Evolutionary conservation across 345 rosid genomes (phyloP).

Genomic region (Psidium guajava): DNA sequence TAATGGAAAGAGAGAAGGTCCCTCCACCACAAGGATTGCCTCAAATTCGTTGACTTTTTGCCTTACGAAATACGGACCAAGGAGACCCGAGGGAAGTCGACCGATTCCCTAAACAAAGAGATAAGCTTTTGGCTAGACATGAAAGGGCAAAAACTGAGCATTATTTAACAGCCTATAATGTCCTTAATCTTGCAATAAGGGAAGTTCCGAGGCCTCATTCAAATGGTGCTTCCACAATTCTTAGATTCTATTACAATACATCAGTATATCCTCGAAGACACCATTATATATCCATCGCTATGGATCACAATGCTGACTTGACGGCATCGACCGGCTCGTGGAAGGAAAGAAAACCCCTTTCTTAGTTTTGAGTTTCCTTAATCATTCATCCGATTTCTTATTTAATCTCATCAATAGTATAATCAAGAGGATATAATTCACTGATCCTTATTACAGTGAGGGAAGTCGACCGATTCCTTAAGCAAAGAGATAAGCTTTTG

Average conservation of each 20-base stretch:
- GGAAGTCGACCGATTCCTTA: not conserved
- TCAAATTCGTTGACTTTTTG: not conserved
- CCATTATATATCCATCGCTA: not conserved
- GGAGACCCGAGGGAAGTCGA: not conserved
- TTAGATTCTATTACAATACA: not conserved
- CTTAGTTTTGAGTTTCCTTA: no score
- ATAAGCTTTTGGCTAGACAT: not conserved
- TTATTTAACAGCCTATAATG: not conserved
- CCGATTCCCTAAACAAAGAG: not conserved
- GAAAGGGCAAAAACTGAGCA: not conserved
- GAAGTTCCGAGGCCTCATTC: not conserved
- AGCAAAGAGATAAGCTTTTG: not conserved
- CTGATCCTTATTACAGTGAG: not conserved
- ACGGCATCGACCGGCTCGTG: not conserved
- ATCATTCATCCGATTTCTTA: no score
- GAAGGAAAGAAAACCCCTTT: not conserved
- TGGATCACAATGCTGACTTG: not conserved
- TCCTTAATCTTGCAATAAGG: not conserved
- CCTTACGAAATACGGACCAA: not conserved
- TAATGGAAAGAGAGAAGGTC: not conserved
- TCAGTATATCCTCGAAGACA: not conserved
- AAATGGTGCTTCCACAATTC: not conserved
- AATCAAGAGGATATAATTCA: no score
- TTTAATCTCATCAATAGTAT: no score
- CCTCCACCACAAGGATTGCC: not conserved